Percentiles rank a stretch among this genome's conserved stretches.
phyloP scores from a whole-genome alignment of 1,284 basidiomycete species.

The Rhodofomes roseus region DNA sequence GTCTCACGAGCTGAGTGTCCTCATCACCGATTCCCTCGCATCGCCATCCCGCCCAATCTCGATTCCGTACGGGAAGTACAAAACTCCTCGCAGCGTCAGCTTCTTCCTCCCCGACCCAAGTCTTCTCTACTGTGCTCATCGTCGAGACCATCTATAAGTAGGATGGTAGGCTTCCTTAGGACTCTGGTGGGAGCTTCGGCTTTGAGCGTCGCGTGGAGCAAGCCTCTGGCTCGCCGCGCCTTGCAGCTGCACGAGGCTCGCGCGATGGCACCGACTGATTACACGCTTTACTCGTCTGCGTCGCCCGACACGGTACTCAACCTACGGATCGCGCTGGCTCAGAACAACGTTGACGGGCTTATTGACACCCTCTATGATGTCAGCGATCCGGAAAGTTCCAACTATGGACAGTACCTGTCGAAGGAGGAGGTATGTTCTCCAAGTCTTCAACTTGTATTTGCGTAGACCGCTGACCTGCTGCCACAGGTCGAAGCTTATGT shows the following conservation, averaged over 20 bases:
- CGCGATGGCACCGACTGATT: constrained; percentile 16
- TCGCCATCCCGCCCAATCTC: too few relatives aligned
- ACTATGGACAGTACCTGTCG: constrained; percentile 16
- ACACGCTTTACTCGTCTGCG: constrained; percentile 13
- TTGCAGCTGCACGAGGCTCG: constrained; percentile 18
- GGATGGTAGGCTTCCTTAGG: neutral
- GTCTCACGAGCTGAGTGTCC: too few relatives aligned
- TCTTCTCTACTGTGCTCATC: too few relatives aligned
- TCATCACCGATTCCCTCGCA: too few relatives aligned
- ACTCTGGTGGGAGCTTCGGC: neutral
- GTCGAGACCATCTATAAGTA: too few relatives aligned
- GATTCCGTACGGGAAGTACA: too few relatives aligned
- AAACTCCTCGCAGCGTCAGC: too few relatives aligned
- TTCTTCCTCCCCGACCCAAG: too few relatives aligned
- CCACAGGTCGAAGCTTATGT: constrained; percentile 31
- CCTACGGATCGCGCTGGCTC: constrained; percentile 22
- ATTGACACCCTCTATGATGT: constrained; percentile 15
- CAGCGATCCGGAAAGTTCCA: constrained; percentile 13
- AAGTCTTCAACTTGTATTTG: neutral
- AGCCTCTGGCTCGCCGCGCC: constrained; percentile 12
- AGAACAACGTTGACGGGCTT: constrained; percentile 16
- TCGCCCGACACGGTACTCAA: constrained; percentile 15
- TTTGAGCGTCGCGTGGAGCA: constrained; percentile 12
- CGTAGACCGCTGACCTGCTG: neutral
- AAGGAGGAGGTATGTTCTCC: constrained; percentile 13